A percentile compares a stretch with the other conserved stretches of the same genome.
phyloP scores from a whole-genome alignment of 352 stramenopile genomes.

The Sclerospora graminicola region DNA sequence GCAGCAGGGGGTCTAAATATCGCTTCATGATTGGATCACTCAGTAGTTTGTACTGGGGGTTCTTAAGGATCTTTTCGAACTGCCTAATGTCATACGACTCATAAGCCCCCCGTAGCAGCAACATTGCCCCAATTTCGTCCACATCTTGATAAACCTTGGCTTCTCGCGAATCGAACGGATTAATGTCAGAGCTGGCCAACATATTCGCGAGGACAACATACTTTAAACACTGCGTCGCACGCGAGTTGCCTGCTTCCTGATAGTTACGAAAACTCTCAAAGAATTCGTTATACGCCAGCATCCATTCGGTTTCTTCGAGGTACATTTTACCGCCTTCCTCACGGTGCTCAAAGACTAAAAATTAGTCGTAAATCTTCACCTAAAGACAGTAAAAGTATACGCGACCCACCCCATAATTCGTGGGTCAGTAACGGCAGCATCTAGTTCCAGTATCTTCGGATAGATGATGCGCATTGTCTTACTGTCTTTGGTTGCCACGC shows the following conservation, averaged over 20 bases:
- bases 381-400: not conserved
- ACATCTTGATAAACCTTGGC: slow-evolving; percentile 88
- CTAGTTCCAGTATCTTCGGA: slow-evolving; percentile 84
- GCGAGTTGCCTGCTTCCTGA: slow-evolving; percentile 84
- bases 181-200: slow-evolving; percentile 87
- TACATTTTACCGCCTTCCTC: slow-evolving; percentile 93
- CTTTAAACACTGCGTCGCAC: slow-evolving; percentile 87
- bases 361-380: not conserved
- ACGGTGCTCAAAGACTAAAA: slow-evolving; percentile 18
- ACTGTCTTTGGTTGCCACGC: slow-evolving; percentile 78
- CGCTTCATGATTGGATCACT: slow-evolving; percentile 90
- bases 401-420: slow-evolving; percentile 85
- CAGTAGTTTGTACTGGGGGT: slow-evolving; percentile 87
- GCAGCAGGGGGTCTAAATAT: slow-evolving; percentile 85
- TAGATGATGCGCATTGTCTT: slow-evolving; percentile 85
- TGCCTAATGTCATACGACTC: slow-evolving; percentile 86
- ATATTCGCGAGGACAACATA: slow-evolving; percentile 91
- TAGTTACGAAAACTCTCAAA: slow-evolving; percentile 91
- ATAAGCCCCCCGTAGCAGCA: slow-evolving; percentile 61
- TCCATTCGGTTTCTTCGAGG: slow-evolving; percentile 83
- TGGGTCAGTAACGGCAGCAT: slow-evolving; percentile 81
- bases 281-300: slow-evolving; percentile 90
- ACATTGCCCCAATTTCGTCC: slow-evolving; percentile 68
- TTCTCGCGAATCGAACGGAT: slow-evolving; percentile 89
- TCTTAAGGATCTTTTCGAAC: slow-evolving; percentile 89